phyloP scores from a whole-genome alignment of 257 asterid species.

The Gentiana macrophylla region DNA sequence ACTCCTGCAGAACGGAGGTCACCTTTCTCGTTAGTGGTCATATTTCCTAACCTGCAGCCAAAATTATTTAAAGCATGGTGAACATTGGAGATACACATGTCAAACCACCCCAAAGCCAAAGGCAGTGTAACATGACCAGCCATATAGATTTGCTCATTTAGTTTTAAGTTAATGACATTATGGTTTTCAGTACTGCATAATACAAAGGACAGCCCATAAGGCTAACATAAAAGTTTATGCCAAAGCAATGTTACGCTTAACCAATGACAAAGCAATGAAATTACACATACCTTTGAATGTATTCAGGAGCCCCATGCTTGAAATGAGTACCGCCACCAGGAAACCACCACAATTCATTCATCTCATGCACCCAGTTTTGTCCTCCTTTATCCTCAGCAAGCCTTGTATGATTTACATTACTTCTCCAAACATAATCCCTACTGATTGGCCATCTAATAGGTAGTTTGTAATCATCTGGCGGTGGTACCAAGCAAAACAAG shows the following conservation, averaged over 20 bases:
- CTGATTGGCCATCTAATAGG: conserved; percentile 90
- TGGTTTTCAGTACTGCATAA: no score
- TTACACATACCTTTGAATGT: conserved; percentile 58
- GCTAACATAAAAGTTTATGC: no score
- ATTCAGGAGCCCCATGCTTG: conserved; percentile 91
- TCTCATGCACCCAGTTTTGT: conserved; percentile 90
- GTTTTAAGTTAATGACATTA: no score
- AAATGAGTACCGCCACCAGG: conserved; percentile 99
- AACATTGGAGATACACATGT: not conserved
- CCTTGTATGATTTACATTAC: conserved; percentile 82
- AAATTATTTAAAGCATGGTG: not conserved
- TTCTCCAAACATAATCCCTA: conserved; percentile 86
- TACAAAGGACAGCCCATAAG: no score
- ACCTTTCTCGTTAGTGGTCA: conserved; percentile 65
- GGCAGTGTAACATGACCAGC: not conserved
- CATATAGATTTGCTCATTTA: not conserved
- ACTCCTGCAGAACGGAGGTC: conserved; percentile 68
- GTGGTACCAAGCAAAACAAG: conserved; percentile 81
- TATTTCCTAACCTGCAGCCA: conserved; percentile 72
- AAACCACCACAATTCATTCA: conserved; percentile 80
- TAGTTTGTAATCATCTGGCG: conserved; percentile 81
- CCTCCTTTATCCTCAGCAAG: conserved; percentile 94
- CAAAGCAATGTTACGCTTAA: no score
- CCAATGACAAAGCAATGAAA: not conserved
- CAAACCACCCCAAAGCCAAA: not conserved